Evolutionary conservation across 768 basidiomycete species (phyloP), one percentile per base, ranked within the genome.

Genomic region (Sistotremastrum suecicum): DNA sequence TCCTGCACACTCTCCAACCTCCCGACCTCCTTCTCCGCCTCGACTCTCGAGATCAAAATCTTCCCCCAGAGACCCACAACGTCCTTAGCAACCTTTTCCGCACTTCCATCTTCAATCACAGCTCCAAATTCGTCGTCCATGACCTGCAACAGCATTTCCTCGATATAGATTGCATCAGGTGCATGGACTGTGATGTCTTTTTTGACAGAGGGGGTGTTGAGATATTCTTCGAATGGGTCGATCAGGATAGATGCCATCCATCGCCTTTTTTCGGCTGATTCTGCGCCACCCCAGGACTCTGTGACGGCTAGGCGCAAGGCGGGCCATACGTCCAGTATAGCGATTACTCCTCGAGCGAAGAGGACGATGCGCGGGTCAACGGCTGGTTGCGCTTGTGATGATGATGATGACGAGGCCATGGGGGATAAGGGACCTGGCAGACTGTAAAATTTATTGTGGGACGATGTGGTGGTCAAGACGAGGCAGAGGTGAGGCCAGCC

Each of bases 121-220:
- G 77, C 73, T 20, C 90, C 88, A 55, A 88, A 97, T 57, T 95
- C 92, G 54, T 95, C 88, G 5, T 69, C 67, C 71, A 95, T 78
- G 41, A 86, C 74, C 56, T 94, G 88, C 8, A 84, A 67, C 9
- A 98, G 67, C 51, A 83, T 66, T 44, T 86, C 78, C 55, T 87
- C 88, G 50, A 98, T 65, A 53, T 92, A 88, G 53, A 76, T 68
- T 29, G 72, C 73, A 54, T 92, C 89, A 0, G 75, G 71, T 5
- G 57, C 50, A 10, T 51, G 44, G n/a, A 55, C 50, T 48, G 39
- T n/a, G 44, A 37, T 32, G 49, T 12, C 3, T 50, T 41, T 3
- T 46, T 28, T 5, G 49, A 3, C 4, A 39, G 9, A n/a, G 41
- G 29, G 7, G 42, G 33, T 34, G 49, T 7, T 10, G 44, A 34